These are phyloP conservation scores for Chamaecyparis obtusa DNA, from an alignment of 75 land plant genomes.

Conservation along the genomic window DNA sequence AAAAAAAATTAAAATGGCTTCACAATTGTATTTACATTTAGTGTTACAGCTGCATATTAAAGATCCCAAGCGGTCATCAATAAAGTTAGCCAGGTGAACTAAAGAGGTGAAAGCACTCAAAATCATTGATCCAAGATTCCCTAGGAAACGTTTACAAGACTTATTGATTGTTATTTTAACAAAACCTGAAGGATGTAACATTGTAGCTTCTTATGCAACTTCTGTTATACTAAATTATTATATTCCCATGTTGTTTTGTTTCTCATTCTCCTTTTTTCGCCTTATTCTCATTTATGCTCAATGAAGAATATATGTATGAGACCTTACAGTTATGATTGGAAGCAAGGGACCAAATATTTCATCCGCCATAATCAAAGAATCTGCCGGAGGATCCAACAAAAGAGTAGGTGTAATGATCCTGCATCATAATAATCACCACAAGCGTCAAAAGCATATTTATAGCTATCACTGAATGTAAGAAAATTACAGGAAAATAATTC, in stretches of 20 bases:
- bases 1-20: background rate
- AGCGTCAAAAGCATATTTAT: background rate
- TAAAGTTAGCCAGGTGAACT: background rate
- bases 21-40: background rate
- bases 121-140: background rate
- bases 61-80: background rate
- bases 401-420: constrained; percentile 73
- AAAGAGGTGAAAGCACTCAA: background rate
- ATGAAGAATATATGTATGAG: background rate
- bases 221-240: background rate
- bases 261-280: background rate
- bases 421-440: constrained; percentile 8
- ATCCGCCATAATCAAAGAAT: constrained; percentile 73
- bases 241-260: background rate
- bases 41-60: background rate
- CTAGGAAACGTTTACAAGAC: background rate
- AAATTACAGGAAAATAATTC: background rate
- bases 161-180: background rate
- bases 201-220: background rate
- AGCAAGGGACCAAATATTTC: constrained; percentile 89
- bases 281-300: background rate
- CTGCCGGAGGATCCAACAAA: constrained; percentile 64
- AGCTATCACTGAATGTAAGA: background rate
- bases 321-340: constrained; percentile 59
- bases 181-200: background rate